These are phyloP conservation scores for Aspergillus floridensis DNA, from an alignment of 2,329 filamentous ascomycete genomes.

Conservation along the genomic window DNA sequence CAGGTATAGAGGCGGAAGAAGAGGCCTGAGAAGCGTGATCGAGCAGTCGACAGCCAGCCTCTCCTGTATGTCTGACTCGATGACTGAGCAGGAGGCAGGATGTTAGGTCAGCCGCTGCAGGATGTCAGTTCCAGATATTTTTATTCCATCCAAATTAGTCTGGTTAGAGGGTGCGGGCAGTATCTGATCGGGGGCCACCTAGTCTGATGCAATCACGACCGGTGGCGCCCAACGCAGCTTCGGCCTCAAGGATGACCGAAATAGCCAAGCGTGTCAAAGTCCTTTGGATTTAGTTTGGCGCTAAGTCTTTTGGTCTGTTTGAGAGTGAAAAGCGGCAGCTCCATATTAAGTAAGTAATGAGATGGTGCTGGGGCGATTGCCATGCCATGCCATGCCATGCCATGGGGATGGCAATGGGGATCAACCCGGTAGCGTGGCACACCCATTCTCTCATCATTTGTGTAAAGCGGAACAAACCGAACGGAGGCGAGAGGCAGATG, in stretches of 20 bases:
- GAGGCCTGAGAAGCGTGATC: background rate
- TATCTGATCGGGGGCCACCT: conserved; percentile 4
- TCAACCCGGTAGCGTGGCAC: background rate
- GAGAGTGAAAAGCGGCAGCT: background rate
- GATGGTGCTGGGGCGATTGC: background rate
- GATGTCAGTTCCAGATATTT: conserved; percentile 5
- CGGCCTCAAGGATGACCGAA: conserved; percentile 1
- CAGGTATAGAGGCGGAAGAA: conserved; percentile 1
- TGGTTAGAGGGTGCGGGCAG: background rate
- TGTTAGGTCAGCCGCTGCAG: conserved; percentile 4
- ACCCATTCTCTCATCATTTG: background rate
- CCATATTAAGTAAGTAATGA: background rate
- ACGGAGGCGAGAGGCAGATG: background rate
- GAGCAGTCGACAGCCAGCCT: conserved; percentile 4
- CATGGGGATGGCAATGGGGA: background rate
- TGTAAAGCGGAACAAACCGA: background rate
- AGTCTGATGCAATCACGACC: conserved; percentile 4
- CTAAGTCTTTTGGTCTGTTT: conserved; percentile 2
- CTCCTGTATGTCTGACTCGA: background rate
- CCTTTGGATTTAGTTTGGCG: background rate
- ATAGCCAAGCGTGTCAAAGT: conserved; percentile 3
- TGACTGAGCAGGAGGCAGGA: conserved; percentile 1
- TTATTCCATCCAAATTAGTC: background rate
- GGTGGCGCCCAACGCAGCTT: conserved; percentile 5
- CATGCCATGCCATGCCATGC: background rate